A percentile compares a stretch with the other conserved stretches of the same genome.
These are phyloP conservation scores for Pythium grandisporangium DNA, from an alignment of 352 stramenopile species.

Conservation along the genomic window DNA sequence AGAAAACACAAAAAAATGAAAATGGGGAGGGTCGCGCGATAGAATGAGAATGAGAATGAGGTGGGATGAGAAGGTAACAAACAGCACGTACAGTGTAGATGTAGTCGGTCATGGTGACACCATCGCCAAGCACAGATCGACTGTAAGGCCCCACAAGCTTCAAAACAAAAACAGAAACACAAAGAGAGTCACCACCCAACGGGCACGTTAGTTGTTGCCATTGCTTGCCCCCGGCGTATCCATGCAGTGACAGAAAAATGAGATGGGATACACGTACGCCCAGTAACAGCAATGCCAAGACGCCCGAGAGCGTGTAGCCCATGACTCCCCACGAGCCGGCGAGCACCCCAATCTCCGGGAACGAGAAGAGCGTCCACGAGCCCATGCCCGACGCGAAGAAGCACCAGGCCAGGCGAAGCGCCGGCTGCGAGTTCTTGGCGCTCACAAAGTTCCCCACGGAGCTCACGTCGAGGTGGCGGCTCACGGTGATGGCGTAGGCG, in stretches of 20 bases:
- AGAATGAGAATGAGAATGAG: neutral
- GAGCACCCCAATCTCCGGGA: slow-evolving; percentile 63
- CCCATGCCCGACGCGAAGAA: slow-evolving; percentile 73
- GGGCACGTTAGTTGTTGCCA: too few relatives aligned
- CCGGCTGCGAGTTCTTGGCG: slow-evolving; percentile 54
- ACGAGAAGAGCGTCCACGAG: slow-evolving; percentile 69
- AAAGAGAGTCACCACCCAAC: neutral
- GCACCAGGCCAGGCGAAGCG: slow-evolving; percentile 58
- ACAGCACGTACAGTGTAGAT: slow-evolving; percentile 23
- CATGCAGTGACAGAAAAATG: neutral
- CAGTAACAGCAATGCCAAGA: slow-evolving; percentile 44
- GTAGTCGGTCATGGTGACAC: slow-evolving; percentile 68
- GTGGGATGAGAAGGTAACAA: neutral
- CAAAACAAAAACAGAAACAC: neutral
- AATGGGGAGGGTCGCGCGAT: slow-evolving; percentile 29
- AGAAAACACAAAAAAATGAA: slow-evolving; percentile 63
- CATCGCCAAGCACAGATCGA: slow-evolving; percentile 49
- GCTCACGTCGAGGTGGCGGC: slow-evolving; percentile 40
- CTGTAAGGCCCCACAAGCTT: slow-evolving; percentile 44
- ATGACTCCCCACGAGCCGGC: slow-evolving; percentile 69
- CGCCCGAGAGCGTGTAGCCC: slow-evolving; percentile 56
- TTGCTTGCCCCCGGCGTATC: too few relatives aligned
- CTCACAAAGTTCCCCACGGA: slow-evolving; percentile 56
- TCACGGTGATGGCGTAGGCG: slow-evolving; percentile 56
- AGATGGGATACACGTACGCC: slow-evolving; percentile 12